phyloP scores from a whole-genome alignment of 768 basidiomycete genomes.

The Candolleomyces aberdarensis region DNA sequence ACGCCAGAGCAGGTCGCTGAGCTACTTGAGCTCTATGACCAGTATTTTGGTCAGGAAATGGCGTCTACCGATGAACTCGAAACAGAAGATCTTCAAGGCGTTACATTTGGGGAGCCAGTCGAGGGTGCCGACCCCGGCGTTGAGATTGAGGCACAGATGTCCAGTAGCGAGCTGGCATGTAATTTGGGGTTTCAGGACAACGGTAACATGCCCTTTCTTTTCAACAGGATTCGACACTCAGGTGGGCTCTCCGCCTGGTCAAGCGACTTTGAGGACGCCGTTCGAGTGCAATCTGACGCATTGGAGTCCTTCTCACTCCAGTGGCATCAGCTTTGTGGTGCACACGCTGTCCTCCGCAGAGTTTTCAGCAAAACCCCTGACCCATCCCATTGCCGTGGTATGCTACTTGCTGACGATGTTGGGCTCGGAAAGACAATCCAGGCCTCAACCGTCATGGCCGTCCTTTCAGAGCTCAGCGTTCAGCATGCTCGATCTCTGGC shows the following conservation, averaged over 20 bases:
- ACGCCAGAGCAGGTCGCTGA: not conserved
- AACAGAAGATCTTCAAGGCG: not conserved
- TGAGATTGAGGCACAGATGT: not conserved
- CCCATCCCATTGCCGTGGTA: constrained; percentile 3
- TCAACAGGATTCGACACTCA: too few relatives aligned
- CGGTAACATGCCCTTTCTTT: not conserved
- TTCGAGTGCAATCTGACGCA: too few relatives aligned
- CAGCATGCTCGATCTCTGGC: not conserved
- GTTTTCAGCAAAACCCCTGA: constrained; percentile 4
- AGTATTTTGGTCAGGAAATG: not conserved
- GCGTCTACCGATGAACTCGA: not conserved
- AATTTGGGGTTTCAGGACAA: not conserved
- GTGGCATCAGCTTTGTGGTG: constrained; percentile 19
- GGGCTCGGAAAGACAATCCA: constrained; percentile 30
- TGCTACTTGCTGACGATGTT: constrained; percentile 23
- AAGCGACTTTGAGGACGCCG: too few relatives aligned
- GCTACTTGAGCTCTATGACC: not conserved
- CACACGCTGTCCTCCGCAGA: constrained; percentile 13
- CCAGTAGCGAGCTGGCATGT: not conserved
- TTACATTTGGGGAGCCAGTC: not conserved
- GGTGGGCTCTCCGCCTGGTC: too few relatives aligned
- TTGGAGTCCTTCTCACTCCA: too few relatives aligned
- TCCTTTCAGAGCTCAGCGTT: constrained; percentile 13
- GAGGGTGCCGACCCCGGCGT: not conserved
- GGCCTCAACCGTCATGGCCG: constrained; percentile 12